Evolutionary conservation across 139 green algal species (phyloP).

Genomic region (Cymbomonas tetramitiformis): DNA sequence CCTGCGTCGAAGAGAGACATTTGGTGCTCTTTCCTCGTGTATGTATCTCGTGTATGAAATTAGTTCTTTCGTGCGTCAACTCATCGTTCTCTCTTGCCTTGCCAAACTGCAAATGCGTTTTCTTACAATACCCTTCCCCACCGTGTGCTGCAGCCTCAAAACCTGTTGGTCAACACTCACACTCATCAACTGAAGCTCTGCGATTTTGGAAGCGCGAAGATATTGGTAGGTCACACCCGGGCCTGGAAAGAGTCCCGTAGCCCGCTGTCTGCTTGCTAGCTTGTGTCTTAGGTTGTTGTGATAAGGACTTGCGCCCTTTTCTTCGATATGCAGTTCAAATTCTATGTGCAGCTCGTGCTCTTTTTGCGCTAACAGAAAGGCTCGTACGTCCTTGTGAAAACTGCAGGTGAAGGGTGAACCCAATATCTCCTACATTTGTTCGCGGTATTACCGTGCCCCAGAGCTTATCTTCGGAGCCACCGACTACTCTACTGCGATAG

Average conservation of each 20-base stretch:
- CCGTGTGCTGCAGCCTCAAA: constrained; percentile 36
- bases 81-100: no score
- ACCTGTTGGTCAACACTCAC: constrained; percentile 50
- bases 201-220: constrained; percentile 94
- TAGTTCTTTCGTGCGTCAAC: no score
- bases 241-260: not conserved
- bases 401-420: constrained; percentile 68
- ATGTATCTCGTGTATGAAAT: no score
- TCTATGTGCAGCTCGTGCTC: no score
- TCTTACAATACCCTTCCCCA: no score
- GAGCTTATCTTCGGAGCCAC: constrained; percentile 98
- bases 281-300: not conserved
- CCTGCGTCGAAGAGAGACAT: no score
- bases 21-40: no score
- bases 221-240: constrained; percentile 23
- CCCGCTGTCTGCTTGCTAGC: constrained; percentile 4
- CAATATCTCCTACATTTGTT: constrained; percentile 99
- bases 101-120: no score
- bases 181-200: constrained; percentile 93
- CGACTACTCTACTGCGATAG: constrained; percentile 93
- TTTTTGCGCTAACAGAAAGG: no score
- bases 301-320: not conserved
- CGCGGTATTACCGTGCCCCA: constrained; percentile 80
- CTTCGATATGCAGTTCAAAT: not conserved
- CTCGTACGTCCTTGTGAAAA: not conserved